Base-by-base conservation (phyloP, 352 stramenopile species). In the Pythium oligandrum region DNA sequence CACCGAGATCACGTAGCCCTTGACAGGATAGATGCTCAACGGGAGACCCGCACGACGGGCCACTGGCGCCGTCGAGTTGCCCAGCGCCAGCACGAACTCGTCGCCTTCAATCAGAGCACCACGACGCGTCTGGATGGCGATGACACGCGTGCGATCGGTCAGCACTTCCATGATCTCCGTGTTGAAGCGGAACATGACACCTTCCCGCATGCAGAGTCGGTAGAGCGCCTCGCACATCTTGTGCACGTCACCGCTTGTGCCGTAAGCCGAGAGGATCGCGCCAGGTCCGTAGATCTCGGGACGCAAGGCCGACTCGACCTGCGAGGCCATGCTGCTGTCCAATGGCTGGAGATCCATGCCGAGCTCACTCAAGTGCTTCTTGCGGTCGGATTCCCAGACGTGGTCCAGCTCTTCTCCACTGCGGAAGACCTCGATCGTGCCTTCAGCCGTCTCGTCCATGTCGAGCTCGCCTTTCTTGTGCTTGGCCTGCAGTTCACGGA, bases 101-200 rank as follows among this genome's bases (percentile, higher is more conserved):
- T 94, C 84, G 44, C 82, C 84, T 71, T 94, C 84, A 51, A 94
- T 94, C 12, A 94, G 57, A 9, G 81, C 83, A n/a, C 84, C 82
- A 32, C 79, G 78, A 31, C 74, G 70, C 34, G 81, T 91, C 63
- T 94, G 84, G 10, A 94, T 49, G 42, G 84, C 84, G 50, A 94
- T 89, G 26, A 91, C 81, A 11, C 71, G 69, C 45, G 78, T 82
- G 47, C 80, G 78, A 59, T 91, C 83, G 17, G 79, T 84, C 26
- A 94, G 63, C 36, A 94, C 74, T 44, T 94, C 79, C 32, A 83
- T 68, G 46, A 94, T 70, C 37, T 94, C 84, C 3, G 84, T 90
- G 48, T 89, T 88, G 49, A 94, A 91, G 45, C 82, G 84, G 66
- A 94, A 94, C 84, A 94, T 92, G 47, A 94, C 84, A 32, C 84